Conservation (phyloP, 768 basidiomycete species). For the Termitomyces sp. region DNA sequence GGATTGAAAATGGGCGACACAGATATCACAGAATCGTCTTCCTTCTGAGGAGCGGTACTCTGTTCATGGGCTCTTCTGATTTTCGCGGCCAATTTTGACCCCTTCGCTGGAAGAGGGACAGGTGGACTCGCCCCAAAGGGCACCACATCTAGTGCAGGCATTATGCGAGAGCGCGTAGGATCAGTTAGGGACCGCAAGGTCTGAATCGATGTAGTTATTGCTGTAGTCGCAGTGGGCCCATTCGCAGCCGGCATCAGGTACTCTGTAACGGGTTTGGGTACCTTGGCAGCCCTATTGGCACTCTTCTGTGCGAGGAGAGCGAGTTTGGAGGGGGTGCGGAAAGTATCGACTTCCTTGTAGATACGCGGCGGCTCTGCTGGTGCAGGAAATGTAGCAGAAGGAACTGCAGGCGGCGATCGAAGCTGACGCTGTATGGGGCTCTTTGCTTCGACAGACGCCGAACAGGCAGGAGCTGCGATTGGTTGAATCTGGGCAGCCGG, state of each 20-base stretch:
- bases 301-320: constrained; percentile 65
- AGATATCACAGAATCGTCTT: constrained; percentile 28
- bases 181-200: constrained; percentile 60
- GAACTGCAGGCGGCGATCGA: constrained; percentile 13
- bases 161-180: constrained; percentile 35
- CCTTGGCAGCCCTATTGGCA: constrained; percentile 34
- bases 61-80: constrained; percentile 53
- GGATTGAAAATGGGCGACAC: constrained; percentile 56
- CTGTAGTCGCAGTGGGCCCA: constrained; percentile 75
- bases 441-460: constrained; percentile 6
- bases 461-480: constrained; percentile 9
- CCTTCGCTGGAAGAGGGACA: constrained; percentile 31
- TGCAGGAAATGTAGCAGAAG: not conserved
- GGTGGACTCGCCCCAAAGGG: constrained; percentile 29
- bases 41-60: constrained; percentile 29
- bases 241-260: constrained; percentile 79
- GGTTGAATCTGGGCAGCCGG: constrained; percentile 13
- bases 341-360: constrained; percentile 23
- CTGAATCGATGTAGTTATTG: constrained; percentile 80
- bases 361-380: constrained; percentile 9
- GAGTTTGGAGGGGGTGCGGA: constrained; percentile 58
- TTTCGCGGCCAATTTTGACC: constrained; percentile 76
- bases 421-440: not conserved
- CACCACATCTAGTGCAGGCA: constrained; percentile 38
- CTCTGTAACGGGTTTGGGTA: constrained; percentile 51